Base-by-base conservation (phyloP, 1,284 basidiomycete genomes). In the Amylostereum areolatum region DNA sequence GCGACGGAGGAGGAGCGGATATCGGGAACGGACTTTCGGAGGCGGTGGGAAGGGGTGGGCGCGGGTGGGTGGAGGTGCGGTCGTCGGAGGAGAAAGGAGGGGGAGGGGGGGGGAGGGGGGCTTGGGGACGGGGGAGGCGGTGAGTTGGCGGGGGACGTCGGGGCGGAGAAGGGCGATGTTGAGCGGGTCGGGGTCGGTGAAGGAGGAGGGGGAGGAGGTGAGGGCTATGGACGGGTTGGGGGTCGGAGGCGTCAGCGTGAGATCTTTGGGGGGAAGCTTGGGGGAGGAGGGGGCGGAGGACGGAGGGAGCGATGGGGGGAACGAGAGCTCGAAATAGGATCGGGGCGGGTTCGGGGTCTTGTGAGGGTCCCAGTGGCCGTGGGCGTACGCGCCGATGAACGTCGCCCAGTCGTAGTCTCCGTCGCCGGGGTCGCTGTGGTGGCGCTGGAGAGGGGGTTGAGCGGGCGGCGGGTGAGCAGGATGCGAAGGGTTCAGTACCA, bases 281-380 rank as follows among this genome's bases (percentile, higher is more conserved):
- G 33, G 8, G 33, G 33, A 35, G 33, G 8, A 24, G 35, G 47
- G 40, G 27, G 12, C 31, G 8, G 52, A 12, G 6, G 45, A 49
- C n/a, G 49, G 12, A 2, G 53, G 25, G n/a, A 54, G 54, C 18
- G 54, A 48, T 30, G 54, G 54, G 29, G 53, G 57, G 27, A 33
- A 37, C 24, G 62, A 60, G 7, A 50, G 56, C 43, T 59, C 59
- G 5, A 66, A 52, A 43, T 57, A 62, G 27, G 65, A 68, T 47
- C 68, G 67, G 4, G 88, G 90, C 5, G 76, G 82, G 56, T 77
- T 77, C 1, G 90, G 90, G 0, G 81, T 85, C 48, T 75, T 75
- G 55, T 84, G 80, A 1, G 91, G 89, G 62, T 91, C 88, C 85
- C 91, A 94, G 52, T 81, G 74, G 9, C 90, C 90, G 29, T 75